Percentiles rank a stretch among this genome's conserved stretches.
These are phyloP conservation scores for Magnusiomyces tetraspermus DNA, from an alignment of 1,139 yeast species.

Conservation along the genomic window DNA sequence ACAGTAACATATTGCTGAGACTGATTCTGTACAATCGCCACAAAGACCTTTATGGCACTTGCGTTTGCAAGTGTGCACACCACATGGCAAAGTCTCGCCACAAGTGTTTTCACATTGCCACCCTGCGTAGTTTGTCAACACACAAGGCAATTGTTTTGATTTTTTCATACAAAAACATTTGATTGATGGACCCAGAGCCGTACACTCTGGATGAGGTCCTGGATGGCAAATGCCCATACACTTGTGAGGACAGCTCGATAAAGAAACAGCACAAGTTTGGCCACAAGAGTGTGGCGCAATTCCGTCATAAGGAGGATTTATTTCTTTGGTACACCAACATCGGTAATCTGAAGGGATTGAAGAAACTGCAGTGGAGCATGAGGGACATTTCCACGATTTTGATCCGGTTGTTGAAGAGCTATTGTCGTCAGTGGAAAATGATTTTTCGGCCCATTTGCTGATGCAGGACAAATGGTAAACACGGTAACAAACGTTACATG, in stretches of 20 bases:
- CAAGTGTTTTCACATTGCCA: conserved; percentile 65
- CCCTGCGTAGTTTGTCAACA: conserved; percentile 60
- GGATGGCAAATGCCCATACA: conserved; percentile 79
- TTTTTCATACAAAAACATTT: conserved; percentile 69
- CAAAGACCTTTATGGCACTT: conserved; percentile 70
- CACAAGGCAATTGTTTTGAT: conserved; percentile 59
- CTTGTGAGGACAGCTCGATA: conserved; percentile 56
- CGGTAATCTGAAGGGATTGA: conserved; percentile 53
- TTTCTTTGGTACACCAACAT: conserved; percentile 85
- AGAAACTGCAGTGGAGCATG: conserved; percentile 53
- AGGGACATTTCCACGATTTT: conserved; percentile 78
- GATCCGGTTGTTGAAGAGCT: conserved; percentile 30
- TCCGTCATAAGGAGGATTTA: conserved; percentile 53
- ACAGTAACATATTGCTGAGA: conserved; percentile 56
- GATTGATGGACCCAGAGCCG: conserved; percentile 63
- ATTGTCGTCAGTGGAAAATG: conserved; percentile 21
- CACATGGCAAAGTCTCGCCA: conserved; percentile 55
- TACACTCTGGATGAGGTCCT: conserved; percentile 79
- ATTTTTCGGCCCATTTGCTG: conserved; percentile 67
- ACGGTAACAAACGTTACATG: conserved; percentile 61
- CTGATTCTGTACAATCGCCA: conserved; percentile 53
- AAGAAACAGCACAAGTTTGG: conserved; percentile 54
- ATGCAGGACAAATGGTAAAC: conserved; percentile 79
- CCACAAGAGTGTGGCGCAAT: conserved; percentile 84
- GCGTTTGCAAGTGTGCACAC: conserved; percentile 52